Base-by-base conservation (phyloP, 1,284 basidiomycete genomes). In the Leccinum fallax region DNA sequence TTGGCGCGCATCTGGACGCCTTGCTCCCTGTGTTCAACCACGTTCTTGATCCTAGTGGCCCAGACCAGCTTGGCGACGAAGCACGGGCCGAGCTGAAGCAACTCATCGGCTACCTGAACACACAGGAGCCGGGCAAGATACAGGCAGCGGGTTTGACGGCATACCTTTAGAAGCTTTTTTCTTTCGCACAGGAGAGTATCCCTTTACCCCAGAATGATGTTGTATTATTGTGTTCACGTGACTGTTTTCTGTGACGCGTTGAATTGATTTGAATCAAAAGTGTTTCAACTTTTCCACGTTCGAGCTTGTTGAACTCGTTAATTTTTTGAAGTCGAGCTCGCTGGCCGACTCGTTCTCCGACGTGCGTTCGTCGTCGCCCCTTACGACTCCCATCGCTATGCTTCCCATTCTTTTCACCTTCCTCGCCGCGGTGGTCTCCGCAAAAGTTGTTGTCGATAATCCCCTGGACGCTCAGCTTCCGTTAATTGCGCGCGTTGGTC, bases 11-110 rank as follows among this genome's bases (percentile, higher is more conserved):
- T 78, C 83, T 98, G 72, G 94, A 97, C 74, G 84, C 85, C 60
- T 81, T 99, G 54, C 82, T 99, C 34, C 80, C 81, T 26, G 89
- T 97, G 51, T 97, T 98, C 69, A 87, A 85, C 15, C 85, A 90
- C 74, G 94, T 97, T 52, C 84, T 99, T 30, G 89, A 93, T 76
- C 89, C 93, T n/a, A 85, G 72, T 55, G 80, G 77, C 34, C 78
- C 82, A 9, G 93, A 94, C 67, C 90, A 94, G 78, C 79, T 94
- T 62, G 87, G 87, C 9, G 88, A 92, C 48, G 93, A 95, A 71
- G 86, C 88, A 60, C 84, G 90, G 53, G 83, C 79, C 28, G 86
- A 93, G 75, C 78, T 98, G 67, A 85, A 94, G 63, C 82, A 86
- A 48, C 83, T 98, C 55, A 80, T 98, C 63, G 81, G 82, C 51